Conservation (phyloP, 1,139 yeast species). For the Pichia sp. region DNA sequence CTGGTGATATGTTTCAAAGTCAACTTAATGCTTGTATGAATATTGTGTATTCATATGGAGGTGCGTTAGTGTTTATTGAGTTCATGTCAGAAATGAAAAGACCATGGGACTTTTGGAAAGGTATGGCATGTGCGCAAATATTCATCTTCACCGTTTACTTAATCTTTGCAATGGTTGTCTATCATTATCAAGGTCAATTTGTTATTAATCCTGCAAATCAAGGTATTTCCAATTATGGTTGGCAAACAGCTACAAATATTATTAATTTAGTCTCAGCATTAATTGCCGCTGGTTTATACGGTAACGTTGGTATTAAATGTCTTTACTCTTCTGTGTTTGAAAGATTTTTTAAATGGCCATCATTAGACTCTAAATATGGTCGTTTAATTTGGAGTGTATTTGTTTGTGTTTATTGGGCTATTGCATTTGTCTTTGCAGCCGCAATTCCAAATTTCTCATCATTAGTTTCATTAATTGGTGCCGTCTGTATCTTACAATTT, state of each 20-base stretch:
- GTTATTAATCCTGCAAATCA: too few relatives aligned
- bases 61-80: slow-evolving; percentile 41
- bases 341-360: slow-evolving; percentile 32
- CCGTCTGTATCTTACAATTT: slow-evolving; percentile 42
- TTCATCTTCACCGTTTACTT: slow-evolving; percentile 36
- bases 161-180: slow-evolving; percentile 37
- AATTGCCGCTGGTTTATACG: slow-evolving; percentile 40
- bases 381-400: slow-evolving; percentile 33
- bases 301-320: slow-evolving; percentile 41
- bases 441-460: slow-evolving; percentile 48
- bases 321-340: too few relatives aligned
- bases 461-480: slow-evolving; percentile 45
- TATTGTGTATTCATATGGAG: slow-evolving; percentile 43
- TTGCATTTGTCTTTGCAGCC: slow-evolving; percentile 42
- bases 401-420: slow-evolving; percentile 37
- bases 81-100: slow-evolving; percentile 41
- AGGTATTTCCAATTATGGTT: too few relatives aligned
- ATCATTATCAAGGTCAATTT: too few relatives aligned
- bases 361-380: slow-evolving; percentile 31
- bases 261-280: slow-evolving; percentile 35
- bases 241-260: slow-evolving; percentile 38
- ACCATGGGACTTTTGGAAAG: slow-evolving; percentile 43
- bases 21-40: slow-evolving; percentile 37
- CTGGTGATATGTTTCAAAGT: slow-evolving; percentile 25
- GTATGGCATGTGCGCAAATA: slow-evolving; percentile 38